These are phyloP conservation scores for Fomitopsis pinicola DNA, from an alignment of 1,284 basidiomycete species.

Conservation along the genomic window DNA sequence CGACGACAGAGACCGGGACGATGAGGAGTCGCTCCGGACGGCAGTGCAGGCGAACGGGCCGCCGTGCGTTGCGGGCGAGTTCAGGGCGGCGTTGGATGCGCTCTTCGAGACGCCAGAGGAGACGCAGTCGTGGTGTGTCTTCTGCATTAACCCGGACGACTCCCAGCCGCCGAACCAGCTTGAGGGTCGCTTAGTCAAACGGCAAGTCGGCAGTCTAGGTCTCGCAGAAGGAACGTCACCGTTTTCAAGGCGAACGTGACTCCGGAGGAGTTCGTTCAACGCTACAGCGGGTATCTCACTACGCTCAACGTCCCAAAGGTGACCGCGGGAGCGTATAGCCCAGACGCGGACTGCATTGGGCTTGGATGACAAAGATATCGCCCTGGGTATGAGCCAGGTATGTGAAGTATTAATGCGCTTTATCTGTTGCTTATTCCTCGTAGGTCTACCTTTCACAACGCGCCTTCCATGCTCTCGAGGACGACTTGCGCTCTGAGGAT, in stretches of 20 bases:
- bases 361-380: conserved; percentile 72
- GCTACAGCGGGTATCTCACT: conserved; percentile 66
- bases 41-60: conserved; percentile 33
- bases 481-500: conserved; percentile 79
- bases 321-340: conserved; percentile 50
- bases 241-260: conserved; percentile 86
- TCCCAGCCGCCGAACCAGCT: conserved; percentile 91
- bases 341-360: conserved; percentile 61
- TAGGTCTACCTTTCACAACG: conserved; percentile 88
- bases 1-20: conserved; percentile 53
- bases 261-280: conserved; percentile 81
- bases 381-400: conserved; percentile 79
- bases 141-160: conserved; percentile 94
- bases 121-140: conserved; percentile 88
- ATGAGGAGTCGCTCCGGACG: conserved; percentile 27
- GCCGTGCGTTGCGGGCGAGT: conserved; percentile 85
- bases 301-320: conserved; percentile 47
- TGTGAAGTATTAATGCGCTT: conserved; percentile 11
- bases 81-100: conserved; percentile 78
- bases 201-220: conserved; percentile 83
- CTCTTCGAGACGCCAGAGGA: conserved; percentile 89
- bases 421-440: conserved; percentile 1
- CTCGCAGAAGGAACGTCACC: conserved; percentile 66
- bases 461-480: conserved; percentile 89
- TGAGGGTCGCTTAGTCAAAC: conserved; percentile 88